Conservation (phyloP, 495 filamentous ascomycete species). For the Neurospora tetraspora region DNA sequence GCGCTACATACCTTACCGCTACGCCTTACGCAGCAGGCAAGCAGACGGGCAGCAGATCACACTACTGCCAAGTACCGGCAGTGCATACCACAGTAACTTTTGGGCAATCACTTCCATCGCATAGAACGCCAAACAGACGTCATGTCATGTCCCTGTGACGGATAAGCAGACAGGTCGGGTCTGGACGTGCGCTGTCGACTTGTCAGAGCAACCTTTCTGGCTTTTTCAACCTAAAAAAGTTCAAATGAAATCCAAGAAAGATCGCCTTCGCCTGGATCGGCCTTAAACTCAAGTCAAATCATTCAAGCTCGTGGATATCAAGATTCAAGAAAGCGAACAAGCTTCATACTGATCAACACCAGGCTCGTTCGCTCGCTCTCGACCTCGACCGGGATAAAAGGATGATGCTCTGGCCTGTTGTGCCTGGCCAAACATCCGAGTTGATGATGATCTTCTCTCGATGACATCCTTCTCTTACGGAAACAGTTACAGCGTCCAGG, state of each 20-base stretch:
- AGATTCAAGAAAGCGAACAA: neutral
- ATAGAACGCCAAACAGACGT: neutral
- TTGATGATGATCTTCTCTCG: neutral
- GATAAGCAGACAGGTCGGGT: neutral
- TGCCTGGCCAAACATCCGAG: neutral
- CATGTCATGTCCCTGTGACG: neutral
- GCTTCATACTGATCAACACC: neutral
- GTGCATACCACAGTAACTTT: neutral
- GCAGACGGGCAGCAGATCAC: neutral
- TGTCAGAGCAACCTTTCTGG: neutral
- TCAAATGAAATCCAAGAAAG: neutral
- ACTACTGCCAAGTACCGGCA: neutral
- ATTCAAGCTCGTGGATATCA: neutral
- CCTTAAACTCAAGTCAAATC: neutral
- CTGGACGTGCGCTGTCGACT: neutral
- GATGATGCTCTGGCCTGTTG: neutral
- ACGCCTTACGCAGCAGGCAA: neutral
- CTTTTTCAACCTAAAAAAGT: neutral
- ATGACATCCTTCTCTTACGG: neutral
- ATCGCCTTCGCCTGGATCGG: neutral
- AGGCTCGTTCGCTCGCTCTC: neutral
- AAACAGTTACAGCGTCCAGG: neutral
- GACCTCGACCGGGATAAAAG: neutral
- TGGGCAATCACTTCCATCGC: neutral
- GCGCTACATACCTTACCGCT: neutral